Base-by-base conservation (phyloP, 2,329 filamentous ascomycete species). In the Ceratocystis albifundus region DNA sequence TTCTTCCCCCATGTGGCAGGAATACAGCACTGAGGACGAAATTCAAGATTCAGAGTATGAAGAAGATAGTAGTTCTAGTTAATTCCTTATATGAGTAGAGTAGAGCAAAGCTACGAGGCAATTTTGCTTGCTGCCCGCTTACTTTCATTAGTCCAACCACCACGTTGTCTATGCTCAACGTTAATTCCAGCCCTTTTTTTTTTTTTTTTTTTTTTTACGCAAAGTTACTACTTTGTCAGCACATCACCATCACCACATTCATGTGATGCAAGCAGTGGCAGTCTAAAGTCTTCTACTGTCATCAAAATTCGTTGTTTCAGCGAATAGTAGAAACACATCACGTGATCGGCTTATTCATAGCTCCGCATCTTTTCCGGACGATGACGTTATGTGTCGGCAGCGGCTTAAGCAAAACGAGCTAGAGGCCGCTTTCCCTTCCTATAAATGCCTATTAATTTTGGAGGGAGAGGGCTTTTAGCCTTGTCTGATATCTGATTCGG, bases 11-110 rank as follows among this genome's bases (percentile, higher is more conserved):
- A 6, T 20, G 7, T 36, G 28, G 55, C 25, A 36, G 10, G 7
- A 8, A n/a, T 17, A 30, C 25, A 8, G n/a, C 41, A 28, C 25
- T 2, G 41, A 48, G 10, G 61, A 62, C 15, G 61, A 45, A 44
- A 48, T 62, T n/a, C 61, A 62, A 41, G 61, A 62, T 46, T 62
- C 61, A 2, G 41, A 62, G 41, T 32, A 62, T 30, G 61, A 62
- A 41, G 61, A 62, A 41, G 61, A 62, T 48, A 17, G 12, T 3
- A 6, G 22, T 8, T 1, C 5, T 30, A 41, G 30, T n/a, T 30
- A 41, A 20, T n/a, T 36, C 25, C n/a, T 62, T 25, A 17, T 12
- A 62, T 20, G 6, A 53, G 25, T 10, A 25, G 1, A 28, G 20
- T 10, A 53, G 20, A n/a, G n/a, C n/a, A 28, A 15, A 25, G 48